Evolutionary conservation across 2,329 filamentous ascomycete genomes (phyloP).

Genomic region (Monilinia fructicola): DNA sequence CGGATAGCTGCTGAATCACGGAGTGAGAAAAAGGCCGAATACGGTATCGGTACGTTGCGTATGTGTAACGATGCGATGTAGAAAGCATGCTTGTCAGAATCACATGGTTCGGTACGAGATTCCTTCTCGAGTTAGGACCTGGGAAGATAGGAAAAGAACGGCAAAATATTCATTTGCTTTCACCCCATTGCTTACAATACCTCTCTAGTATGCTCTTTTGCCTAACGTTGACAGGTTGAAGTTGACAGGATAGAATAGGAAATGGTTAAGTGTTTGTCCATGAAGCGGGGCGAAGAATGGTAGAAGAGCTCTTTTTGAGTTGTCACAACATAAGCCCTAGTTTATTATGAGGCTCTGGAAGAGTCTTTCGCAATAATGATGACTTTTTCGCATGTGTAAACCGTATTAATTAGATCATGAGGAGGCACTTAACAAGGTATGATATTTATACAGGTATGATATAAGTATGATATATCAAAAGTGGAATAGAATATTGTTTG

Average conservation of each 20-base stretch:
- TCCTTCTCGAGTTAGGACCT: background rate
- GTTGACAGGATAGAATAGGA: background rate
- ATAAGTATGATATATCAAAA: background rate
- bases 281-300: slow-evolving; percentile 7
- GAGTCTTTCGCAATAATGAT: too few relatives aligned
- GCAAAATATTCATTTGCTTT: background rate
- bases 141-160: background rate
- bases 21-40: slow-evolving; percentile 1
- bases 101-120: background rate
- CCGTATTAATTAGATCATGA: background rate
- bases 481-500: background rate
- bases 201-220: too few relatives aligned
- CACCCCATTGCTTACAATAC: background rate
- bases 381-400: background rate
- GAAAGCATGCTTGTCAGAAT: background rate
- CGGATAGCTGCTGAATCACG: slow-evolving; percentile 10
- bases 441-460: too few relatives aligned
- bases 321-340: background rate
- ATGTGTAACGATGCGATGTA: background rate
- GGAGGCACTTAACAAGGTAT: slow-evolving; percentile 1
- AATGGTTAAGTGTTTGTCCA: slow-evolving; percentile 2
- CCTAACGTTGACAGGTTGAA: background rate
- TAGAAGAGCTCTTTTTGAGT: background rate
- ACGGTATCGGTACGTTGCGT: background rate
- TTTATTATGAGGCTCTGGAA: background rate